Conservation (phyloP, 2,329 filamentous ascomycete species). For the Penicillium sp. region DNA sequence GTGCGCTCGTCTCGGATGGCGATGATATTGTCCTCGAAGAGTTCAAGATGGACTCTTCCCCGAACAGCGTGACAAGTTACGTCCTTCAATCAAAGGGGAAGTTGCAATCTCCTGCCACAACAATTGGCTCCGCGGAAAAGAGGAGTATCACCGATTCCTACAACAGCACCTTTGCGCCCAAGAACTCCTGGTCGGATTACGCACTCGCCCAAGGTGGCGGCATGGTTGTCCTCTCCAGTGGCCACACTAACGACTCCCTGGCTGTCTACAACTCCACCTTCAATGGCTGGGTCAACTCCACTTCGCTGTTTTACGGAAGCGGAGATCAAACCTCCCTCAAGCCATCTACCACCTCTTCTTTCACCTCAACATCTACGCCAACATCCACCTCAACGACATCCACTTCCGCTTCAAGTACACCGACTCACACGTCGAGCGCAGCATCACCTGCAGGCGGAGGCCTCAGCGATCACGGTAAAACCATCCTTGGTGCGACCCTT, state of each 20-base stretch:
- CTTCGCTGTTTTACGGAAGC: slow-evolving; percentile 58
- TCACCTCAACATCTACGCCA: slow-evolving; percentile 22
- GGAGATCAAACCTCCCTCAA: slow-evolving; percentile 15
- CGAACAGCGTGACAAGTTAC: slow-evolving; percentile 72
- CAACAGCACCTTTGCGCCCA: slow-evolving; percentile 72
- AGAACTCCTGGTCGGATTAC: slow-evolving; percentile 64
- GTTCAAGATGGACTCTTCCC: slow-evolving; percentile 73
- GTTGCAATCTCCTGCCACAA: slow-evolving; percentile 49
- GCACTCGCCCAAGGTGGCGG: slow-evolving; percentile 70
- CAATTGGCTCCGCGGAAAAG: slow-evolving; percentile 43
- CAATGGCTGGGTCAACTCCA: slow-evolving; percentile 78
- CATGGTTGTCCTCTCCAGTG: slow-evolving; percentile 76
- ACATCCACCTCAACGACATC: slow-evolving; percentile 33
- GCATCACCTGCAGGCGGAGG: slow-evolving; percentile 36
- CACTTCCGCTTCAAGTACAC: slow-evolving; percentile 30
- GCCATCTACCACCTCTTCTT: slow-evolving; percentile 15
- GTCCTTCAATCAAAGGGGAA: slow-evolving; percentile 63
- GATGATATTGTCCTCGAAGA: slow-evolving; percentile 75
- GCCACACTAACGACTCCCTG: slow-evolving; percentile 66
- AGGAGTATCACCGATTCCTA: slow-evolving; percentile 67
- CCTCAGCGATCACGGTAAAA: slow-evolving; percentile 41
- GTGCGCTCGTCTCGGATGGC: slow-evolving; percentile 70
- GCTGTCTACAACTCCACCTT: slow-evolving; percentile 73
- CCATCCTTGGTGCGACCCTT: slow-evolving; percentile 78
- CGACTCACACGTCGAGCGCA: slow-evolving; percentile 33